Base-by-base conservation (phyloP, 805 yeast species). In the Nakazawaea peltata region DNA sequence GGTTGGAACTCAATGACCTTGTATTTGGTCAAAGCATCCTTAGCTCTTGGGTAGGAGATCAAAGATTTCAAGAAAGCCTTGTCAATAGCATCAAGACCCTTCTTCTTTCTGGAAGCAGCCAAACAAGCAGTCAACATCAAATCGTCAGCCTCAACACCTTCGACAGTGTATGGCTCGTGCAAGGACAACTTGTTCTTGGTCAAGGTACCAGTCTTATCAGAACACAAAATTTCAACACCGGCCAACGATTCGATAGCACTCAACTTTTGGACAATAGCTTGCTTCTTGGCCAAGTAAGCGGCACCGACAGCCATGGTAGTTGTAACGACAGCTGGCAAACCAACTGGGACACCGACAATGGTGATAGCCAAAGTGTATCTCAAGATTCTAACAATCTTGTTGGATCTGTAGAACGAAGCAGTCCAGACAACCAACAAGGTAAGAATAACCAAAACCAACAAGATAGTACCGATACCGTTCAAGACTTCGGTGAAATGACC, bases 301-400 rank as follows among this genome's bases (percentile, higher is more conserved):
- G 96, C 97, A 79, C 97, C 97, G 67, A 88, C 97, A 65, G 97
- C 97, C 96, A 87, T 86, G 63, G 96, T 87, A 56, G 95, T 87
- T 73, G 96, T 87, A 51, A 86, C 95, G 59, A 87, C 96, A 63
- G 95, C 95, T 65, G 96, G 96, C 63, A 87, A 78, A 82, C 96
- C 96, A 50, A 87, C 96, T 63, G 96, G 96, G 53, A 87, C 96
- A 81, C 96, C 96, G 54, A 87, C 81, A 67, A 87, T 85, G 71
- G 95, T 87, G 65, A 87, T 86, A 52, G 95, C 96, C 61, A 87
- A 71, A 53, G 95, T 81, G 81, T 78, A 83, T 71, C 95, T 77
- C 64, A 87, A 74, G 68, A 87, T 83, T 53, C 78, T 69, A 56
- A 87, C 95, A 61, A 87, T 85, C 61, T 69, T 74, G 61, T 75